Percentiles rank a stretch among this genome's conserved stretches.
Evolutionary conservation across 495 filamentous ascomycete species (phyloP).

Genomic region (Penicillium macrosclerotiorum): DNA sequence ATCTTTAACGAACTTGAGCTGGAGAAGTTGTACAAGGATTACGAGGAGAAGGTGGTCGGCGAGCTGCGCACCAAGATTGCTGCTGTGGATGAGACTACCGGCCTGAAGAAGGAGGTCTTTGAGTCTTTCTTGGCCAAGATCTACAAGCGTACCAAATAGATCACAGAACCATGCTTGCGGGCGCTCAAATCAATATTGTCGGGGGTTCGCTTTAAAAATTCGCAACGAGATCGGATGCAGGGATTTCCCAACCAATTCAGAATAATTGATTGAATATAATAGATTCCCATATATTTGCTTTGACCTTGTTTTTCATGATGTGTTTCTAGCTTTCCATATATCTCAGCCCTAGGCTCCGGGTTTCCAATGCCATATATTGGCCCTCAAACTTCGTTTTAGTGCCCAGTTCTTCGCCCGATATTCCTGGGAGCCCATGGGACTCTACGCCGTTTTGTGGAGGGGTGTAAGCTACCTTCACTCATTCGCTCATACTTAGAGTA

Average conservation of each 20-base stretch:
- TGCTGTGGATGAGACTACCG: constrained; percentile 76
- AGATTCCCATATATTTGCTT: neutral
- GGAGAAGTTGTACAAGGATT: constrained; percentile 76
- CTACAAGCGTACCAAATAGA: constrained; percentile 90
- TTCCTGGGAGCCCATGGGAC: too few relatives aligned
- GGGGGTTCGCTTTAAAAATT: too few relatives aligned
- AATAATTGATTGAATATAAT: constrained; percentile 3
- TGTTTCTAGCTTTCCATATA: too few relatives aligned
- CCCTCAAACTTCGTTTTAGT: too few relatives aligned
- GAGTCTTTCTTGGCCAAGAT: constrained; percentile 92
- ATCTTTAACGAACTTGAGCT: constrained; percentile 81
- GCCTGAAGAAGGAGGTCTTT: constrained; percentile 86
- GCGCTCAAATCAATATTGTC: too few relatives aligned
- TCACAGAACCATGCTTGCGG: too few relatives aligned
- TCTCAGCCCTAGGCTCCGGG: too few relatives aligned
- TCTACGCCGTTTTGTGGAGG: too few relatives aligned
- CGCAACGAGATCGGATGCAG: neutral
- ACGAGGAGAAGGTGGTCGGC: constrained; percentile 79
- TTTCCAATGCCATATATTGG: too few relatives aligned
- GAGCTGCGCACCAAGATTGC: constrained; percentile 73
- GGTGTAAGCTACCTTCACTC: too few relatives aligned
- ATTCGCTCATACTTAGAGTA: too few relatives aligned
- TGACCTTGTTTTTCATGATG: neutral
- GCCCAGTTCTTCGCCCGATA: too few relatives aligned
- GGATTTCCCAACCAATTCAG: neutral